Base-by-base conservation (phyloP, 805 yeast genomes). In the Metschnikowia noctiluminum region DNA sequence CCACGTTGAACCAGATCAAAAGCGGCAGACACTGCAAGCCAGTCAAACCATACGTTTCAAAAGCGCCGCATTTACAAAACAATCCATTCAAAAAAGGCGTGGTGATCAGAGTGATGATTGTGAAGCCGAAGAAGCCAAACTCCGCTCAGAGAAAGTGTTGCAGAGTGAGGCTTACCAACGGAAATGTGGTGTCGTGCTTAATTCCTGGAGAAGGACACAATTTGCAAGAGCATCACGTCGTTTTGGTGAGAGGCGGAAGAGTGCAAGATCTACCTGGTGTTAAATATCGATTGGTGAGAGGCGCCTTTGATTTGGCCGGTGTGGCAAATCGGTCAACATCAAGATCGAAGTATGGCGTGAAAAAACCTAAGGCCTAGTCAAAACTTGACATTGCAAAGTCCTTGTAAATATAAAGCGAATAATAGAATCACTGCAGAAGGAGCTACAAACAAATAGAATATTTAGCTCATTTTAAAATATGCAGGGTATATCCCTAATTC, bases 181-280 rank as follows among this genome's bases (percentile, higher is more conserved):
- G 98, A 28, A 85, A 84, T 56, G 84, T 88, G 43, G 80, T 94
- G 14, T 84, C 92, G 40, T 97, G 97, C 1, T 91, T 90, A 66
- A 94, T 94, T 49, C 97, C 97, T 13, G 99, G 99, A 47, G 97
- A 94, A 65, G 99, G 99, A 16, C 99, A 94, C 69, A 94, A 94
- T 63, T 85, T 96, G 21, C 98, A 94, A 73, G 99, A 94, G 68
- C 99, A 94, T 71, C 88, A 95, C 62, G 95, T 94, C 44, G 98
- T 94, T 0, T 80, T 83, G 45, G 96, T 94, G 3, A 82, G 99
- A 70, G 99, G 99, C n/a, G 99, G 99, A 13, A 84, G 97, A 78
- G 89, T 89, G 45, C 97, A 91, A 65, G 99, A 94, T 82, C 76
- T 92, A 60, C 99, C 99, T 27, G 99, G 99, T 79, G 97, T 94